These are phyloP conservation scores for Orbilia ellipsospora DNA, from an alignment of 2,329 filamentous ascomycete species.

Conservation along the genomic window DNA sequence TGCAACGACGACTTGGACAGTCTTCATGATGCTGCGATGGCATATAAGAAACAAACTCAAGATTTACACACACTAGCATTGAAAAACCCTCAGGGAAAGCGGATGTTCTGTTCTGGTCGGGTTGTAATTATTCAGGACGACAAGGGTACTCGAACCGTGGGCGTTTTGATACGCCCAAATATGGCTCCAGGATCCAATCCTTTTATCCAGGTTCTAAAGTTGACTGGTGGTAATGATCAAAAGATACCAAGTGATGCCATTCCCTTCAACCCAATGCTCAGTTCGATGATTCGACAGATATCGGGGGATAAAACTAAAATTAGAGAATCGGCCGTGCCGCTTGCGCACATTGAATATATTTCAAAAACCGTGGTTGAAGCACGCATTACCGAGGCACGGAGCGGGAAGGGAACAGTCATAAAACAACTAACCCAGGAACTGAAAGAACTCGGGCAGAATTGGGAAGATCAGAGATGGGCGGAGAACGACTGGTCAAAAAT, in stretches of 20 bases:
- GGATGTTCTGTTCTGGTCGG: slow-evolving; percentile 79
- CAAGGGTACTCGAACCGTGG: slow-evolving; percentile 55
- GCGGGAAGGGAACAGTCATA: slow-evolving; percentile 65
- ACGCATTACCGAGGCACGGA: slow-evolving; percentile 63
- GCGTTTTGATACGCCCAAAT: slow-evolving; percentile 62
- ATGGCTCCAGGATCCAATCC: slow-evolving; percentile 72
- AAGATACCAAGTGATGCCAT: slow-evolving; percentile 63
- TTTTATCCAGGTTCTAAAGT: slow-evolving; percentile 56
- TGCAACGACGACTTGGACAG: slow-evolving; percentile 83
- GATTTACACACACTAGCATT: slow-evolving; percentile 82
- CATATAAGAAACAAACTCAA: slow-evolving; percentile 80
- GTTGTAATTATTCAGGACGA: slow-evolving; percentile 79
- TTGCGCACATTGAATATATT: slow-evolving; percentile 85
- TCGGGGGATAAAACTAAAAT: slow-evolving; percentile 76
- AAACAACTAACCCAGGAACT: slow-evolving; percentile 76
- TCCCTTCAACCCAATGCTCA: slow-evolving; percentile 80
- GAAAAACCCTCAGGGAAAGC: slow-evolving; percentile 81
- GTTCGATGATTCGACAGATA: slow-evolving; percentile 74
- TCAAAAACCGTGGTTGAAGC: slow-evolving; percentile 74
- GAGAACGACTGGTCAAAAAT: slow-evolving; percentile 85
- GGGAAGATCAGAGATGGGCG: slow-evolving; percentile 80
- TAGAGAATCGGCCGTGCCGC: slow-evolving; percentile 69
- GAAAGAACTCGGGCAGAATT: slow-evolving; percentile 75
- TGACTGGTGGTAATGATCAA: slow-evolving; percentile 55
- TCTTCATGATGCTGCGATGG: slow-evolving; percentile 84